Evolutionary conservation across 192 early-diverging fungal genomes (phyloP).

Genomic region (Coemansia sp.): DNA sequence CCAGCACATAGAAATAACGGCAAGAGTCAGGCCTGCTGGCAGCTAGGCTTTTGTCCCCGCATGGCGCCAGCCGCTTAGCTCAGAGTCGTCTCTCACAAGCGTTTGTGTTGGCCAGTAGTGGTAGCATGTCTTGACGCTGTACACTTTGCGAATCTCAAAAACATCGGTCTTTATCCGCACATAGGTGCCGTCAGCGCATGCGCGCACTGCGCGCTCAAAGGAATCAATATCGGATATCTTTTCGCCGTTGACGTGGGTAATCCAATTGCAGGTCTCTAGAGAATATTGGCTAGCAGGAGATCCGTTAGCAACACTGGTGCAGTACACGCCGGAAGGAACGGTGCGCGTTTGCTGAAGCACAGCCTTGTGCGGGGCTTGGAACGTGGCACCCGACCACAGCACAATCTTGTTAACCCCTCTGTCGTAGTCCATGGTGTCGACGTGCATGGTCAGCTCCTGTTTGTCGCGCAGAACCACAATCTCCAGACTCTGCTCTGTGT

Average conservation of each 20-base stretch:
- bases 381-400: constrained; percentile 81
- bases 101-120: constrained; percentile 74
- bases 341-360: constrained; percentile 67
- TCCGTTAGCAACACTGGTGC: constrained; percentile 60
- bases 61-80: constrained; percentile 55
- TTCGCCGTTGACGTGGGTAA: constrained; percentile 67
- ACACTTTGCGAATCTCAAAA: constrained; percentile 55
- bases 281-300: constrained; percentile 68
- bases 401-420: constrained; percentile 68
- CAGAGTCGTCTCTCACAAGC: constrained; percentile 50
- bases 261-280: constrained; percentile 62
- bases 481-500: constrained; percentile 54
- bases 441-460: constrained; percentile 61
- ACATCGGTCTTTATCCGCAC: constrained; percentile 44
- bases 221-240: constrained; percentile 61
- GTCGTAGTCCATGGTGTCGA: constrained; percentile 64
- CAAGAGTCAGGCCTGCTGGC: too few relatives aligned
- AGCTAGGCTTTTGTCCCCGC: background rate
- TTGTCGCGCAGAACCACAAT: constrained; percentile 74
- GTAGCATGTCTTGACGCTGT: constrained; percentile 70
- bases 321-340: constrained; percentile 67
- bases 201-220: constrained; percentile 61
- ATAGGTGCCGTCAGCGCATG: constrained; percentile 55
- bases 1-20: too few relatives aligned
- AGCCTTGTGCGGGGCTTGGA: constrained; percentile 73